Evolutionary conservation across 1,139 yeast genomes (phyloP).

Genomic region (Debaryomyces psychrophilus): DNA sequence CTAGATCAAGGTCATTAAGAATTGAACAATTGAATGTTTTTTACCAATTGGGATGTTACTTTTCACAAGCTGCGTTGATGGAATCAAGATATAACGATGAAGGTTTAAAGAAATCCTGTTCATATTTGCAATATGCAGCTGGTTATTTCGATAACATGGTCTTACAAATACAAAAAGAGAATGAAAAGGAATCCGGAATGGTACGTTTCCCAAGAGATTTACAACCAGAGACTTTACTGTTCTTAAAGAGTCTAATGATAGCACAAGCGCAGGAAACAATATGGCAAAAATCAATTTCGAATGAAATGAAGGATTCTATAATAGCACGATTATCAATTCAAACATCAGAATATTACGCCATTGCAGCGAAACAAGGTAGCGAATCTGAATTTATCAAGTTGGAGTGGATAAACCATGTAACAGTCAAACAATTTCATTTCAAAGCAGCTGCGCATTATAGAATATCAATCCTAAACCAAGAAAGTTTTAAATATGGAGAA

Average conservation of each 20-base stretch:
- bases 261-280: conserved; percentile 90
- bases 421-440: conserved; percentile 64
- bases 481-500: conserved; percentile 62
- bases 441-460: conserved; percentile 71
- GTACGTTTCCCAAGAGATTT: conserved; percentile 23
- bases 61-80: conserved; percentile 56
- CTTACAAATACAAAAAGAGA: conserved; percentile 12
- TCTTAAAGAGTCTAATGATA: conserved; percentile 51
- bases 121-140: conserved; percentile 69
- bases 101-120: conserved; percentile 65
- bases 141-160: conserved; percentile 59
- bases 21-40: conserved; percentile 66
- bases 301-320: conserved; percentile 60
- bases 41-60: conserved; percentile 69
- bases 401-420: conserved; percentile 67
- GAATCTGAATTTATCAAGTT: conserved; percentile 55
- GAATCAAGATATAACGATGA: conserved; percentile 51
- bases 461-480: conserved; percentile 52
- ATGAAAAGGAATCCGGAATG: conserved; percentile 7
- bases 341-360: conserved; percentile 58
- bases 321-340: conserved; percentile 68
- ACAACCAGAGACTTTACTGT: conserved; percentile 29
- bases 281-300: conserved; percentile 72
- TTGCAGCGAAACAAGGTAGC: conserved; percentile 48
- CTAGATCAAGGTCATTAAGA: conserved; percentile 45